Percentiles rank a stretch among this genome's conserved stretches.
Conservation (phyloP, 345 rosid genomes). For the Bruguiera parviflora region DNA sequence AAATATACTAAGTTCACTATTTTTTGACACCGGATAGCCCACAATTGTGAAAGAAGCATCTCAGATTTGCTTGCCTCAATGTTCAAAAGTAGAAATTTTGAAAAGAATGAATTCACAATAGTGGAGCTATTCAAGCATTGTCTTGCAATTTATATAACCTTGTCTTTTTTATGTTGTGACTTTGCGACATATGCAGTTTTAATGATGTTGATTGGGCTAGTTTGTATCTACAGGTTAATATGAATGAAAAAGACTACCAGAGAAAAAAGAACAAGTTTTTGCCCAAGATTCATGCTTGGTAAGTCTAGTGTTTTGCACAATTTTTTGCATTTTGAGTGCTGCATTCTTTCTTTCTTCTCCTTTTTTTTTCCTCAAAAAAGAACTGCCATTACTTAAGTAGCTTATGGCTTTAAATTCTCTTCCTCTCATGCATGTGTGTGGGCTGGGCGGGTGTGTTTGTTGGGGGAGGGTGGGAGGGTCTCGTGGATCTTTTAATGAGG, state of each 20-base stretch:
- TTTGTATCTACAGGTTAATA: slow-evolving; percentile 62
- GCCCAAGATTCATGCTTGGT: slow-evolving; percentile 99
- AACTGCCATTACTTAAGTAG: neutral
- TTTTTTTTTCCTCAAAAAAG: neutral
- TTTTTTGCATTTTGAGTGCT: no score
- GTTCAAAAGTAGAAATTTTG: neutral
- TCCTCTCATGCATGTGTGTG: no score
- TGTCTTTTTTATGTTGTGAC: no score
- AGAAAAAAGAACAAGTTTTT: slow-evolving; percentile 95
- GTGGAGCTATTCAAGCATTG: no score
- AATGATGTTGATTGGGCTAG: neutral
- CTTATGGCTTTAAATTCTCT: no score
- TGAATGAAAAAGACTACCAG: slow-evolving; percentile 93
- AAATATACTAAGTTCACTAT: no score
- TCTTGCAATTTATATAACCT: no score
- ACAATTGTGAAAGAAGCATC: neutral
- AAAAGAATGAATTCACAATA: neutral
- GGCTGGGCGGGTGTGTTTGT: no score
- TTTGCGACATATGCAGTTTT: neutral
- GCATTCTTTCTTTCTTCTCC: neutral
- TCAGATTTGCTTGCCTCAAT: slow-evolving; percentile 1
- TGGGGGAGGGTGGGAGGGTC: no score
- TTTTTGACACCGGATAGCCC: no score
- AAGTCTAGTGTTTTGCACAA: slow-evolving; percentile 13
- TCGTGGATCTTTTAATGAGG: no score